A percentile compares a stretch with the other conserved stretches of the same genome.
phyloP scores from a whole-genome alignment of 495 filamentous ascomycete genomes.

The Aspergillus incahuasiensis region DNA sequence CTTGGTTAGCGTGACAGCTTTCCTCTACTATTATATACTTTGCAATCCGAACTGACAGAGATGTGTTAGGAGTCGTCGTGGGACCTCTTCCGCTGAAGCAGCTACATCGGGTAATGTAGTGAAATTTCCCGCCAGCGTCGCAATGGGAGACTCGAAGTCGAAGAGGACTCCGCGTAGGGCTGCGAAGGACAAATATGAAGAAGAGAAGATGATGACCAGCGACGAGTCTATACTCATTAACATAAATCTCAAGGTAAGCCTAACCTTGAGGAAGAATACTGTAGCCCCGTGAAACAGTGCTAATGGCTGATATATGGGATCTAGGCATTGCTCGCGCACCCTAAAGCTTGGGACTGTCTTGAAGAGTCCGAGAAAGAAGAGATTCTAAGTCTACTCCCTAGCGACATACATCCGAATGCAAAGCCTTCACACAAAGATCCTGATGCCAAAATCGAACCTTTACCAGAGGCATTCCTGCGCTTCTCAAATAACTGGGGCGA shows the following conservation, averaged over 20 bases:
- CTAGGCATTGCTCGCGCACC: conserved; percentile 53
- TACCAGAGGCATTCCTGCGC: conserved; percentile 42
- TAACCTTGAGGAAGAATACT: background rate
- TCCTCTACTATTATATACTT: too few relatives aligned
- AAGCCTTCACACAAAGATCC: conserved; percentile 31
- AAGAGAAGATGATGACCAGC: conserved; percentile 52
- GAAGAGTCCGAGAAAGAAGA: conserved; percentile 51
- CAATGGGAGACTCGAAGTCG: conserved; percentile 23
- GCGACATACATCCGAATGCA: conserved; percentile 34
- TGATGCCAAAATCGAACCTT: conserved; percentile 31
- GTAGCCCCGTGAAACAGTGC: background rate
- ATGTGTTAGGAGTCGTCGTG: conserved; percentile 6
- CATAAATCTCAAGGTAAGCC: conserved; percentile 53
- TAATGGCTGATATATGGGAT: background rate
- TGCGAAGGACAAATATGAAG: conserved; percentile 36
- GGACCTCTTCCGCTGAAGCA: conserved; percentile 8
- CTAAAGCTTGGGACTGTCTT: conserved; percentile 55
- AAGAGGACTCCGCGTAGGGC: conserved; percentile 34
- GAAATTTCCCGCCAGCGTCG: conserved; percentile 18
- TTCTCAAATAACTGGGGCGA: conserved; percentile 50
- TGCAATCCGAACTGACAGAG: conserved; percentile 2
- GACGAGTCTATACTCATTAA: conserved; percentile 49
- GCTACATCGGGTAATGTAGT: conserved; percentile 16
- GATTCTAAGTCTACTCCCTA: conserved; percentile 54
- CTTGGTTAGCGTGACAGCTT: background rate